phyloP scores from a whole-genome alignment of 305 asterid species.

The Solanum hybrid region DNA sequence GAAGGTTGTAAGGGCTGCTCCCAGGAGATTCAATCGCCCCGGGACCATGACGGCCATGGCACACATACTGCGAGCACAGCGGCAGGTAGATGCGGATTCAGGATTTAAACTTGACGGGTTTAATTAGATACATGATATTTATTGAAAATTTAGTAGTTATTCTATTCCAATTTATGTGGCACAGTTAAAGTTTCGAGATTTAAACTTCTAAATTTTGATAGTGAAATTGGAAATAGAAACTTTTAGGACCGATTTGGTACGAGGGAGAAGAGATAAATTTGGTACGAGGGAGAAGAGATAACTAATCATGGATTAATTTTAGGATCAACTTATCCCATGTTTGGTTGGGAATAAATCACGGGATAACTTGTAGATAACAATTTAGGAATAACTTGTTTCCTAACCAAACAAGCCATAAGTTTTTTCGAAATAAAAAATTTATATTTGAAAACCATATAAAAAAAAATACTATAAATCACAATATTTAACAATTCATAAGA shows the following conservation, averaged over 20 bases:
- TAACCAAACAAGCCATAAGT: neutral
- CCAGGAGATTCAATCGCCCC: constrained; percentile 32
- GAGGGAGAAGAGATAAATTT: neutral
- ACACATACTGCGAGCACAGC: constrained; percentile 10
- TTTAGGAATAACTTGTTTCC: neutral
- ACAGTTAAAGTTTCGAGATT: neutral
- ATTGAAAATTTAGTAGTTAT: neutral
- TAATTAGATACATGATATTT: neutral
- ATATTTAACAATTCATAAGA: too few species aligned
- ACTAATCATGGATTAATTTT: neutral
- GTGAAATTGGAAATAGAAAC: too few species aligned
- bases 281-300: too few species aligned
- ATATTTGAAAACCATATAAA: neutral
- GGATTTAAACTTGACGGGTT: neutral
- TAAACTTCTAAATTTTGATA: neutral
- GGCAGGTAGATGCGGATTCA: neutral
- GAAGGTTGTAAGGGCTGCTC: constrained; percentile 18
- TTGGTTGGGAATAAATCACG: neutral
- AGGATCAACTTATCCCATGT: neutral
- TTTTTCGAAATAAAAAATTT: too few species aligned
- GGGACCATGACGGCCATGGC: constrained; percentile 41
- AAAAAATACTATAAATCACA: neutral
- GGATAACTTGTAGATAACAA: neutral
- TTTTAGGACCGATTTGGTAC: too few species aligned
- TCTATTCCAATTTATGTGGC: neutral